phyloP scores from a whole-genome alignment of 2,329 filamentous ascomycete species.

The Beauveria australis region DNA sequence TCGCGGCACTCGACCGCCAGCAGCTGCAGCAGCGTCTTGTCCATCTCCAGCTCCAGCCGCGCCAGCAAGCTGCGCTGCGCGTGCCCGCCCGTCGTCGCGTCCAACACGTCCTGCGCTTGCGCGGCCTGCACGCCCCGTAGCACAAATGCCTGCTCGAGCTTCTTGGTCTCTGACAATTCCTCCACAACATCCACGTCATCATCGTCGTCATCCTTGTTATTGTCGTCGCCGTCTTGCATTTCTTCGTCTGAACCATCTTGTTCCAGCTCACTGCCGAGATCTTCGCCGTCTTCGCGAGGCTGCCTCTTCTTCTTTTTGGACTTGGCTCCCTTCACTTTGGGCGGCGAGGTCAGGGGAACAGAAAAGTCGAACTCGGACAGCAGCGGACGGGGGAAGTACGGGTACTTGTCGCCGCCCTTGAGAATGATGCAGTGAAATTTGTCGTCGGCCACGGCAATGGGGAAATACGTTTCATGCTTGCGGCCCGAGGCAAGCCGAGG shows the following conservation, averaged over 20 bases:
- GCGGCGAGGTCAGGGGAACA: conserved; percentile 62
- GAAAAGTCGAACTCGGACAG: conserved; percentile 91
- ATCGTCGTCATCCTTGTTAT: conserved; percentile 27
- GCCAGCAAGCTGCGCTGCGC: conserved; percentile 60
- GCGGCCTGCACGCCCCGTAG: conserved; percentile 63
- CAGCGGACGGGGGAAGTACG: conserved; percentile 83
- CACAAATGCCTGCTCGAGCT: conserved; percentile 75
- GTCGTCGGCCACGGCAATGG: conserved; percentile 81
- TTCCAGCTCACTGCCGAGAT: conserved; percentile 18
- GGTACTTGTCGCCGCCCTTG: conserved; percentile 87
- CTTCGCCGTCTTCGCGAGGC: conserved; percentile 21
- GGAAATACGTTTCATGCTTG: conserved; percentile 89
- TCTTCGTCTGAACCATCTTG: conserved; percentile 22
- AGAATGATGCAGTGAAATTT: conserved; percentile 99
- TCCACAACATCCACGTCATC: conserved; percentile 23
- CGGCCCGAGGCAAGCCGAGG: conserved; percentile 74
- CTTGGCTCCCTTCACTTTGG: conserved; percentile 26
- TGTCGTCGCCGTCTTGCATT: conserved; percentile 28
- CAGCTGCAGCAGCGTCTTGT: conserved; percentile 84
- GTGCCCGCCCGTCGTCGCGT: conserved; percentile 49
- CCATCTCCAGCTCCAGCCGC: conserved; percentile 71
- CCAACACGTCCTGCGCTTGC: conserved; percentile 67
- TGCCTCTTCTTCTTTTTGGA: conserved; percentile 21
- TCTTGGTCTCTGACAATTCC: conserved; percentile 41
- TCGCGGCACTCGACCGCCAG: conserved; percentile 84